These are phyloP conservation scores for Echria macrotheca DNA, from an alignment of 495 filamentous ascomycete genomes.

Conservation along the genomic window DNA sequence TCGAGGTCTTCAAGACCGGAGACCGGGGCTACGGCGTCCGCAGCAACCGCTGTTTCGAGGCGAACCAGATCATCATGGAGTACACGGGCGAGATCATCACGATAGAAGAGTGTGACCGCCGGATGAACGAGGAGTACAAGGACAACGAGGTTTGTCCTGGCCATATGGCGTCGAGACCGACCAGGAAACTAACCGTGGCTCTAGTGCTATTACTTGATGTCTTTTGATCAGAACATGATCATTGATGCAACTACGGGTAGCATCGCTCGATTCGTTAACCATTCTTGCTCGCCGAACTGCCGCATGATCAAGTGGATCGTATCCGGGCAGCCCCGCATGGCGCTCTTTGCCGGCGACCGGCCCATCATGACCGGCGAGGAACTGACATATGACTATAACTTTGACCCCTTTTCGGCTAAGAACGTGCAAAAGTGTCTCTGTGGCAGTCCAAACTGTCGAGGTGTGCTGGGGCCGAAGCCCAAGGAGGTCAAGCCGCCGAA, in stretches of 20 bases:
- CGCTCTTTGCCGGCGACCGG: slow-evolving; percentile 84
- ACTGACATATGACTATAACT: slow-evolving; percentile 99
- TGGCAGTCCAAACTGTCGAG: slow-evolving; percentile 69
- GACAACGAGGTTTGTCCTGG: slow-evolving; percentile 69
- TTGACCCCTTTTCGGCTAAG: slow-evolving; percentile 80
- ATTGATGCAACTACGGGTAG: slow-evolving; percentile 94
- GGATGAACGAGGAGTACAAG: slow-evolving; percentile 89
- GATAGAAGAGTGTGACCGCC: slow-evolving; percentile 81
- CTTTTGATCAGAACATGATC: slow-evolving; percentile 97
- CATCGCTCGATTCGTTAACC: slow-evolving; percentile 96
- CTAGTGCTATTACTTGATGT: slow-evolving; percentile 96
- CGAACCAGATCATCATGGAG: slow-evolving; percentile 95
- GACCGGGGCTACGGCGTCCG: slow-evolving; percentile 91
- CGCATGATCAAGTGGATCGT: slow-evolving; percentile 97
- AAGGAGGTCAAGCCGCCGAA: slow-evolving; percentile 49
- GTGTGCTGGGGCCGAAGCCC: slow-evolving; percentile 69
- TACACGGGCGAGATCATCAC: slow-evolving; percentile 98
- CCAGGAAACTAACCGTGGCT: background rate
- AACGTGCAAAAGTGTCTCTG: slow-evolving; percentile 81
- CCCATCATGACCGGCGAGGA: slow-evolving; percentile 93
- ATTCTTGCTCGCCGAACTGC: slow-evolving; percentile 96
- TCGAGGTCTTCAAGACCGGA: slow-evolving; percentile 85
- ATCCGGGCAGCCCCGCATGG: slow-evolving; percentile 92
- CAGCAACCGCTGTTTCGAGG: slow-evolving; percentile 77
- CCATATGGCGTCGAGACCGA: slow-evolving; percentile 14